These are phyloP conservation scores for Flaveria brownii DNA, from an alignment of 129 eudicot species.

Conservation along the genomic window DNA sequence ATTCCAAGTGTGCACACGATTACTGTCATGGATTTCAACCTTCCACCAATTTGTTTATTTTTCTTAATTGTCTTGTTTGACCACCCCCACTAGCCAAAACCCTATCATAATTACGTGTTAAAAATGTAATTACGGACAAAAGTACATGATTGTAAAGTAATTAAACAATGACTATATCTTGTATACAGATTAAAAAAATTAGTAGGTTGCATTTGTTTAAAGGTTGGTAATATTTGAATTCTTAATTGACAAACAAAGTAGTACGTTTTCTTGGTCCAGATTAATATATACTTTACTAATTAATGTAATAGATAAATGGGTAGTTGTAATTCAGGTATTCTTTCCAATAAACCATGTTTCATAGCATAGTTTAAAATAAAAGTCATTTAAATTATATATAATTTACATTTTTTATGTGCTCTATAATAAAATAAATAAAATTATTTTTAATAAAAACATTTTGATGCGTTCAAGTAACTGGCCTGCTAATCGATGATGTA, in stretches of 20 bases:
- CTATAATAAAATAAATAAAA: too few species aligned
- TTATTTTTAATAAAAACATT: too few species aligned
- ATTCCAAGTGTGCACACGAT: constrained; percentile 42
- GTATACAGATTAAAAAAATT: background rate
- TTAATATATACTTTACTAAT: too few species aligned
- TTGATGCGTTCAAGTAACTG: too few species aligned
- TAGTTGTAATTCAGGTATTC: too few species aligned
- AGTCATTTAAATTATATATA: too few species aligned
- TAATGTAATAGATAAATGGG: too few species aligned
- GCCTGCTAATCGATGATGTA: too few species aligned
- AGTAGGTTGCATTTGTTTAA: background rate
- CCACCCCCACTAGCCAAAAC: constrained; percentile 26
- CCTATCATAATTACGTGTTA: constrained; percentile 22
- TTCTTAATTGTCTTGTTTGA: constrained; percentile 36
- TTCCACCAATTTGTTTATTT: constrained; percentile 30
- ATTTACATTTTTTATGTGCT: too few species aligned
- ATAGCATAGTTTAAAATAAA: too few species aligned
- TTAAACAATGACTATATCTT: constrained; percentile 4
- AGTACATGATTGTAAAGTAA: background rate
- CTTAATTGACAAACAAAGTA: background rate
- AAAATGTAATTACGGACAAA: constrained; percentile 22
- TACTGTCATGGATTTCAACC: constrained; percentile 31
- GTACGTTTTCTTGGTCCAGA: background rate
- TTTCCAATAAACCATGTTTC: too few species aligned
- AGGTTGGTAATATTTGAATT: background rate